Conservation (phyloP, 371 early-diverging fungal genomes). For the Mucor lusitanicus region DNA sequence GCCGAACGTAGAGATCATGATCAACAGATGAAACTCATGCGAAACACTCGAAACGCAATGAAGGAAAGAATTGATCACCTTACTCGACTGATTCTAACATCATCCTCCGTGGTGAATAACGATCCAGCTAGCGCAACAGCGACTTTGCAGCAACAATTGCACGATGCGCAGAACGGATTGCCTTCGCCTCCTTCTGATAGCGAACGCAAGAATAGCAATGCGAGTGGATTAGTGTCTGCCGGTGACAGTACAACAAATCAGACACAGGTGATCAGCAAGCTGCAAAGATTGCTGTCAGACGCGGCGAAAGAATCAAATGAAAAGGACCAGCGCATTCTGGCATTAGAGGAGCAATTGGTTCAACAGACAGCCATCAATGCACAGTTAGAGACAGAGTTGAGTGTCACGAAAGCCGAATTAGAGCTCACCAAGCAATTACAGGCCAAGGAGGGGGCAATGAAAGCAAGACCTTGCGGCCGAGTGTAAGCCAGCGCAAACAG, state of each 20-base stretch:
- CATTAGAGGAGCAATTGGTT: slow-evolving; percentile 13
- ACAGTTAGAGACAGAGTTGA: slow-evolving; percentile 16
- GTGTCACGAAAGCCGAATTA: slow-evolving; percentile 19
- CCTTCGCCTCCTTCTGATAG: neutral
- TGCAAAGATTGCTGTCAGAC: slow-evolving; percentile 2
- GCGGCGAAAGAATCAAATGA: neutral
- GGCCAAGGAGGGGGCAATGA: neutral
- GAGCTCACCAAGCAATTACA: slow-evolving; percentile 7
- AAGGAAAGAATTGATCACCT: slow-evolving; percentile 77
- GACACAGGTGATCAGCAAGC: neutral
- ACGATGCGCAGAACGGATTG: neutral
- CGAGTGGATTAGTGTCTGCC: neutral
- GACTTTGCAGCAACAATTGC: neutral
- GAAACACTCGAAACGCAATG: slow-evolving; percentile 71
- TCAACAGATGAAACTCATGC: slow-evolving; percentile 74
- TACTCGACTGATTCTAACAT: slow-evolving; percentile 81
- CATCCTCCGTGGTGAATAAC: slow-evolving; percentile 48
- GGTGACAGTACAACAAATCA: neutral
- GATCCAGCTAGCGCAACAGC: neutral
- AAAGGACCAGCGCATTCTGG: slow-evolving; percentile 17
- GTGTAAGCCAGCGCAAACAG: neutral
- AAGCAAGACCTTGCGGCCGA: neutral
- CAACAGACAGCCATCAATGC: neutral
- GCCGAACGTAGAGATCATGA: slow-evolving; percentile 62
- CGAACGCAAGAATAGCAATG: neutral